Evolutionary conservation across 2,329 filamentous ascomycete species (phyloP), one percentile per base, ranked within the genome.

Genomic region (Aphanocladium album): DNA sequence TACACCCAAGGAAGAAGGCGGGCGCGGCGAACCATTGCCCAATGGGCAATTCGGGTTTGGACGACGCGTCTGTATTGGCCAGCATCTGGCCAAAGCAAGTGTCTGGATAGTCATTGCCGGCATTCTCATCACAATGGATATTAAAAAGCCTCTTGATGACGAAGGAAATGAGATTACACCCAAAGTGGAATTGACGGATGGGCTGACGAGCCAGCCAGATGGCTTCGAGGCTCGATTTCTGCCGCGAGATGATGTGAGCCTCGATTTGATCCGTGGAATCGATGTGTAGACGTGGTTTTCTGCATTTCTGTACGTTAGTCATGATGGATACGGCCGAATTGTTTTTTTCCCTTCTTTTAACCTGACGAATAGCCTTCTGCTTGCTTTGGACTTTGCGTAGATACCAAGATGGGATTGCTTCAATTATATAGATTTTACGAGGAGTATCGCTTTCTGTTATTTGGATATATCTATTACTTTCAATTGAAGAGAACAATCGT

Each of bases 31-130:
- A 67, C 77, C 80, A 21, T 71, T 74, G 51, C 79, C 78, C 0
- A 71, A 68, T 19, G 80, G 78, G 1, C 76, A 77, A 39, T 81
- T 84, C 67, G 81, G 82, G 3, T 84, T 81, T 67, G 82, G 82
- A 1, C 75, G 77, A 21, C 73, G 82, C 21, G 74, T 80, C 11
- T 84, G 81, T 64, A 73, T 76, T 5, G 81, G 82, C 0, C 76
- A 79, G 62, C 75, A 77, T 54, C 67, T 86, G 11, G 83, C 82
- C 2, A 78, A 73, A 30, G 74, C 74, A 2, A 74, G 72, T 33
- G 70, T 79, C 2, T 79, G 74, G 67, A 76, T 77, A 17, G 71
- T 74, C 1, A 66, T 79, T 39, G 74, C 73, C 0, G 73, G 69
- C 0, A 70, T 79, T 43, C 64, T 81, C 41, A 72, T 76, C 17